phyloP scores from a whole-genome alignment of 169 alveolate species.

The Plasmodium coatneyi region DNA sequence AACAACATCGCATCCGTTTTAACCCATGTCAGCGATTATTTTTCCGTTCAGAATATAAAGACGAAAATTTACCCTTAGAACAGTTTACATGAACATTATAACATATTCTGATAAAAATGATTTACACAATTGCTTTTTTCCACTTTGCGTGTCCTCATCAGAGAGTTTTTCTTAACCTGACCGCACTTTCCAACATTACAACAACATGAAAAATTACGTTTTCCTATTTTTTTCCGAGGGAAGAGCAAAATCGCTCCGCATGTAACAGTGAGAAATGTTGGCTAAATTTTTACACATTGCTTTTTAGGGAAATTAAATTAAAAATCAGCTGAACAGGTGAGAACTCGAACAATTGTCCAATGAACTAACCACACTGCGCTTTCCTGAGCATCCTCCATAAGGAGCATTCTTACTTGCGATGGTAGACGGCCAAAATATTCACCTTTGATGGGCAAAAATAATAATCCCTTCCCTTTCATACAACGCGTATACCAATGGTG shows the following conservation, averaged over 20 bases:
- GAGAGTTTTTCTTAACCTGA: not conserved
- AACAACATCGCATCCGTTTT: constrained; percentile 29
- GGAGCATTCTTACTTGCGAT: not conserved
- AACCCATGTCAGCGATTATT: not conserved
- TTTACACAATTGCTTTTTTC: not conserved
- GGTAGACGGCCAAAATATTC: not conserved
- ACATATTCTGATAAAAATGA: not conserved
- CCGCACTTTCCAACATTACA: not conserved
- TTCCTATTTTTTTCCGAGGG: not conserved
- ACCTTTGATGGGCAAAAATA: not conserved
- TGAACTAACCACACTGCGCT: not conserved
- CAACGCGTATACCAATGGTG: not conserved
- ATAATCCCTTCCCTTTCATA: not conserved
- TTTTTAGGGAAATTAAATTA: not conserved
- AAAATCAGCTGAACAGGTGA: not conserved
- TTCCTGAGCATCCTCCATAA: not conserved
- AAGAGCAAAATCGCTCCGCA: not conserved
- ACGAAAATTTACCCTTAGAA: not conserved
- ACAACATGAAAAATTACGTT: not conserved
- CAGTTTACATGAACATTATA: not conserved
- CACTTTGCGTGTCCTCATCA: not conserved
- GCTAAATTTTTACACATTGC: constrained; percentile 24
- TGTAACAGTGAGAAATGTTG: not conserved
- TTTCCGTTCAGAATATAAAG: not conserved
- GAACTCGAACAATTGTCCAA: no score